Evolutionary conservation across 352 stramenopile species (phyloP).

Genomic region (Globisporangium nunn): DNA sequence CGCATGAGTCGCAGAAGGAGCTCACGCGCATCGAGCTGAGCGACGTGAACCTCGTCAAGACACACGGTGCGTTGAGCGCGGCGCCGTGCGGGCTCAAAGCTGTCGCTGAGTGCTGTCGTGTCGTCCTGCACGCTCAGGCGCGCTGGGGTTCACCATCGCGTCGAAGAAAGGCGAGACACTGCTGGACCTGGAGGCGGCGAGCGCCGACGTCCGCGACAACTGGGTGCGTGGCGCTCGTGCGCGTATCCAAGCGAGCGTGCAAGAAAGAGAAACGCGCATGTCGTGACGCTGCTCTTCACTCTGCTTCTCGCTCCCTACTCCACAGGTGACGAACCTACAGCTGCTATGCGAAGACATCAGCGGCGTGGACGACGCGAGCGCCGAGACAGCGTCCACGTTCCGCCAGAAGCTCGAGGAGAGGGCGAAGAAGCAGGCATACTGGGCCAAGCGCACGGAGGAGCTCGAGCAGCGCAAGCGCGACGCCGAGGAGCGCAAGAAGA

Average conservation of each 20-base stretch:
- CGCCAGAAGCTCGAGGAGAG: constrained; percentile 72
- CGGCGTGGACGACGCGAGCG: constrained; percentile 19
- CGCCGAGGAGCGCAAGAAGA: constrained; percentile 74
- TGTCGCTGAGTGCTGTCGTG: not conserved
- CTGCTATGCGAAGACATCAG: constrained; percentile 60
- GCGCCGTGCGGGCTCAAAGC: not conserved
- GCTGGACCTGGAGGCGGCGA: constrained; percentile 69
- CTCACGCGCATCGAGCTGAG: constrained; percentile 42
- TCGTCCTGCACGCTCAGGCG: constrained; percentile 15
- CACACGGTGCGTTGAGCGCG: constrained; percentile 23
- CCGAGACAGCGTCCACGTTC: constrained; percentile 27
- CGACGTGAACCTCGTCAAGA: constrained; percentile 43
- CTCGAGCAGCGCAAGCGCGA: constrained; percentile 68
- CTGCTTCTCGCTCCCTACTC: not conserved
- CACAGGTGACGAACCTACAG: constrained; percentile 59
- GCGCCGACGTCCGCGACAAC: constrained; percentile 43
- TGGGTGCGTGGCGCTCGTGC: constrained; percentile 33
- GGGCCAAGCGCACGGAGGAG: constrained; percentile 66
- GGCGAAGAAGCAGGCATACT: constrained; percentile 74
- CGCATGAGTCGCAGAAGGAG: constrained; percentile 44
- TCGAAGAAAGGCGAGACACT: constrained; percentile 54
- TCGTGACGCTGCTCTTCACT: not conserved
- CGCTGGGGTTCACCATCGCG: constrained; percentile 37
- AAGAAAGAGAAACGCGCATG: not conserved
- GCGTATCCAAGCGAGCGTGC: not conserved